Evolutionary conservation across 768 basidiomycete species (phyloP).

Genomic region (Saitozyma sp.): DNA sequence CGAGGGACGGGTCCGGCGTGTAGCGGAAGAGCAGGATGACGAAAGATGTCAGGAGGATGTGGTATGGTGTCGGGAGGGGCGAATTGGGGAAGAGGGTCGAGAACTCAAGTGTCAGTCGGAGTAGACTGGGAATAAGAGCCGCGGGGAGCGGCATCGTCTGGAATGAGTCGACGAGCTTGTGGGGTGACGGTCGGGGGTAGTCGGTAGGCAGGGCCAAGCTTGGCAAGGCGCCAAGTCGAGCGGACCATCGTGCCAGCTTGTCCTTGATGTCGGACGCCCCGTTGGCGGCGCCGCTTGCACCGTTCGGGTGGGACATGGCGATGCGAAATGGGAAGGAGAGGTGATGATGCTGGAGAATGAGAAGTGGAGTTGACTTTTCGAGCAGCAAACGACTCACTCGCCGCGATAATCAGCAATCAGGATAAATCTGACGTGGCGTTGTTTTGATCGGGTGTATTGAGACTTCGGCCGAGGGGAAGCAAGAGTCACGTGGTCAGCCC

Average conservation of each 20-base stretch:
- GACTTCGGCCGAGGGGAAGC: too few relatives aligned
- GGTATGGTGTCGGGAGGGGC: constrained; percentile 70
- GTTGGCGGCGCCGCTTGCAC: not conserved
- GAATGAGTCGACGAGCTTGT: constrained; percentile 80
- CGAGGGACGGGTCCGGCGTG: constrained; percentile 90
- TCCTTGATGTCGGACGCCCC: constrained; percentile 11
- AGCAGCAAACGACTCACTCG: too few relatives aligned
- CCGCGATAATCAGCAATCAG: not conserved
- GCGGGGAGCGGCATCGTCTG: constrained; percentile 67
- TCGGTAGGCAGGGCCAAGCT: constrained; percentile 92
- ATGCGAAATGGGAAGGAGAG: too few relatives aligned
- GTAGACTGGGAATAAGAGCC: constrained; percentile 70
- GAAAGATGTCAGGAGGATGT: constrained; percentile 89
- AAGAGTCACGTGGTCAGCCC: too few relatives aligned
- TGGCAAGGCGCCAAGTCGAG: constrained; percentile 73
- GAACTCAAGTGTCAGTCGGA: constrained; percentile 69
- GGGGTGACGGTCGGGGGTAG: constrained; percentile 76
- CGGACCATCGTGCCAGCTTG: constrained; percentile 51
- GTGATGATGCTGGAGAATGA: too few relatives aligned
- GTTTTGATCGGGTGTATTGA: too few relatives aligned
- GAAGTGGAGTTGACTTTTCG: too few relatives aligned
- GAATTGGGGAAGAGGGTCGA: constrained; percentile 34
- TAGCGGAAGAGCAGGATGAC: constrained; percentile 86
- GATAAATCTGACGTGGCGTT: too few relatives aligned
- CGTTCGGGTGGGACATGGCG: too few relatives aligned